A percentile compares a stretch with the other conserved stretches of the same genome.
Evolutionary conservation across 331 rosid genomes (phyloP).

Genomic region (Quercus tomentella): DNA sequence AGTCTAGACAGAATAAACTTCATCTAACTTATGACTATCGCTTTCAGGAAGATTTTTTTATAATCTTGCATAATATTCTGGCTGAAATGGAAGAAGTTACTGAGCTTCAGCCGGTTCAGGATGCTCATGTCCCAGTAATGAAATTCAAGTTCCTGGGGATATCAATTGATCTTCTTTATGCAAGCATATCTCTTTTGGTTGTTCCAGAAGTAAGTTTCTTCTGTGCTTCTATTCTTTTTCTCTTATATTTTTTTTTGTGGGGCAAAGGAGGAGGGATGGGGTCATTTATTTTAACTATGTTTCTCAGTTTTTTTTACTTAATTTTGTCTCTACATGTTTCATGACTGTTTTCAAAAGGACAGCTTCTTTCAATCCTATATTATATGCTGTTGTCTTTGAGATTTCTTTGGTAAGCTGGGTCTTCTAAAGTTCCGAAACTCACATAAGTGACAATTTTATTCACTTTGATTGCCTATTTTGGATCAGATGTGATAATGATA

Average conservation of each 20-base stretch:
- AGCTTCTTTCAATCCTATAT: neutral
- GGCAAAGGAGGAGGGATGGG: neutral
- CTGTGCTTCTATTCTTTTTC: neutral
- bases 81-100: slow-evolving; percentile 82
- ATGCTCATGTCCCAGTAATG: slow-evolving; percentile 99
- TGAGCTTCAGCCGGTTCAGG: slow-evolving; percentile 86
- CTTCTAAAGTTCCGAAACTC: neutral
- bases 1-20: neutral
- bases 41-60: slow-evolving; percentile 82
- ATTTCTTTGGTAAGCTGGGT: neutral
- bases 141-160: slow-evolving; percentile 90
- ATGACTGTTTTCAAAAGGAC: neutral
- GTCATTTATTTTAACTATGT: neutral
- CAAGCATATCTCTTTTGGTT: slow-evolving; percentile 76
- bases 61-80: slow-evolving; percentile 64
- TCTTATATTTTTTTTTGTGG: neutral
- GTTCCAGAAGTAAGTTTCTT: slow-evolving; percentile 79
- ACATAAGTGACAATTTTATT: neutral
- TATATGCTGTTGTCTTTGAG: neutral
- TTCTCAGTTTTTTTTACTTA: neutral
- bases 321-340: neutral
- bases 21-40: slow-evolving; percentile 17
- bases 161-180: slow-evolving; percentile 91
- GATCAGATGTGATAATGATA: neutral
- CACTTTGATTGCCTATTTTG: neutral